Conservation (phyloP, 129 eudicot species). For the Ambrosia artemisiifolia region DNA sequence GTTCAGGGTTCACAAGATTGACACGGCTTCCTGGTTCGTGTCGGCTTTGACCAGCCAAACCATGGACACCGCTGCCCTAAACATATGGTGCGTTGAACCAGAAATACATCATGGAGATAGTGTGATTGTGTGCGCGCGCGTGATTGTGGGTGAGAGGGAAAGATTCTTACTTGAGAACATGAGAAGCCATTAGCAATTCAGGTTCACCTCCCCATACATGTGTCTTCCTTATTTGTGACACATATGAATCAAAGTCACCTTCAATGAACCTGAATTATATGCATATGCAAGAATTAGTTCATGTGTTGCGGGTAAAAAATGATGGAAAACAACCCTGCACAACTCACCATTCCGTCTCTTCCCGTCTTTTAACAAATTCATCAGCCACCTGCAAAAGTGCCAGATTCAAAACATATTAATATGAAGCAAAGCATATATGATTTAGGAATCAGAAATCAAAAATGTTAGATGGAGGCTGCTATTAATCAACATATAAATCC, state of each 20-base stretch:
- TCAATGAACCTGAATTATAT: constrained; percentile 73
- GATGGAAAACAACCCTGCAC: not conserved
- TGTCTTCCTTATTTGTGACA: constrained; percentile 77
- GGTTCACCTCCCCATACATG: constrained; percentile 99
- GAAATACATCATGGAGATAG: constrained; percentile 11
- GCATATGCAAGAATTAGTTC: not conserved
- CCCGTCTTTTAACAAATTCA: constrained; percentile 80
- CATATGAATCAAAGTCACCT: constrained; percentile 84
- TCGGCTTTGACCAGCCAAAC: not conserved
- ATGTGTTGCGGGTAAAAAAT: not conserved
- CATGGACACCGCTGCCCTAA: not conserved
- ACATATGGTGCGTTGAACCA: not conserved
- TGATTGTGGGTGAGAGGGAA: constrained; percentile 8
- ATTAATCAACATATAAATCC: too few species aligned
- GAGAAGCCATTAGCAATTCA: constrained; percentile 94
- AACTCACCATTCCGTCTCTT: constrained; percentile 93
- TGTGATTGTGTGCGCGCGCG: not conserved
- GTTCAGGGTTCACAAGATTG: too few species aligned
- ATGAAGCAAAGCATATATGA: constrained; percentile 3
- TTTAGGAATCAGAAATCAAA: not conserved
- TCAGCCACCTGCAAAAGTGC: constrained; percentile 66
- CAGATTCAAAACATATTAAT: constrained; percentile 15
- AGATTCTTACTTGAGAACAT: constrained; percentile 74
- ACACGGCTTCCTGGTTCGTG: too few species aligned
- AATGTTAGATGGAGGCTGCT: not conserved